Evolutionary conservation across 192 early-diverging fungal genomes (phyloP).

Genomic region (Coemansia sp.): DNA sequence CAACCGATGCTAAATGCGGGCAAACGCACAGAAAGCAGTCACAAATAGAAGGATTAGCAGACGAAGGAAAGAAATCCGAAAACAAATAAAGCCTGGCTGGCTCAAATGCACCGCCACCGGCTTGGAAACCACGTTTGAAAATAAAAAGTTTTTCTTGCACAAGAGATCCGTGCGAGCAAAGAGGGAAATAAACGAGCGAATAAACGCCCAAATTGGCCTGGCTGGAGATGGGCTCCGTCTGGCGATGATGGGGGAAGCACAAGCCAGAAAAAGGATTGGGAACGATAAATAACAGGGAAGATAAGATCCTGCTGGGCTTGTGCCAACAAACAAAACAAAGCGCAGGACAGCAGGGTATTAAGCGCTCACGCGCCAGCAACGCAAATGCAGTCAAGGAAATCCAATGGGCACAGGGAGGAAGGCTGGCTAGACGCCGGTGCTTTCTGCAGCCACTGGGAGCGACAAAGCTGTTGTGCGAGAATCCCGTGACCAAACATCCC

Average conservation of each 20-base stretch:
- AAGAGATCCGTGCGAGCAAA: constrained; percentile 7
- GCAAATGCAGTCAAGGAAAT: background rate
- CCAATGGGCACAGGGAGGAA: background rate
- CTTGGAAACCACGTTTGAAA: background rate
- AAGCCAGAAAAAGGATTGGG: background rate
- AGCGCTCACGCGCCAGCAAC: background rate
- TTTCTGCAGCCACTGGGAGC: constrained; percentile 4
- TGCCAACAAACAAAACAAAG: background rate
- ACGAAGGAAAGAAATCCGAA: background rate
- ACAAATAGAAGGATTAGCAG: background rate
- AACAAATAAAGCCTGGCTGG: constrained; percentile 1
- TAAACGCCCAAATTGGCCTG: background rate
- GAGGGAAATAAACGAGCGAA: constrained; percentile 4
- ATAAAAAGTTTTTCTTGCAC: background rate
- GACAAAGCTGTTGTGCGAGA: background rate
- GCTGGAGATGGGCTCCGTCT: background rate
- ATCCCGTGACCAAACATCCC: constrained; percentile 5
- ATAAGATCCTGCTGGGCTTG: background rate
- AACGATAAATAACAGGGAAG: background rate
- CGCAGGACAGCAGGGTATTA: background rate
- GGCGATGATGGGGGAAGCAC: background rate
- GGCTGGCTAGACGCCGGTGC: constrained; percentile 2
- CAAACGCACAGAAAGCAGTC: constrained; percentile 10
- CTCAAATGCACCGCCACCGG: background rate
- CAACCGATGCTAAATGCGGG: constrained; percentile 27